Evolutionary conservation across 2,329 filamentous ascomycete genomes (phyloP).

Genomic region (Colletotrichum sp.): DNA sequence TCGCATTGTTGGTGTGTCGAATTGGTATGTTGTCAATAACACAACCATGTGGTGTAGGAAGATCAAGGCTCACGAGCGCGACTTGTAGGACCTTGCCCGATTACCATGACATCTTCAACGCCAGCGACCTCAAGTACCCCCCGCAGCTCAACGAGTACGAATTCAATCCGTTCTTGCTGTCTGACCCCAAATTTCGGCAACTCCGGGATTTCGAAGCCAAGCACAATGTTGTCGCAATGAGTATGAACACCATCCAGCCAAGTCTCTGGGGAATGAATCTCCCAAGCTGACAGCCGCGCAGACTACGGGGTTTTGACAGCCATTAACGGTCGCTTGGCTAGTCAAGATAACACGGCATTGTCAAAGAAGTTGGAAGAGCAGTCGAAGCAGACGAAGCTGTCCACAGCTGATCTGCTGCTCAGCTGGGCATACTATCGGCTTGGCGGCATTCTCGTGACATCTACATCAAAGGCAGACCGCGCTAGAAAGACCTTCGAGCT

Average conservation of each 20-base stretch:
- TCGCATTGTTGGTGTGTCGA: neutral
- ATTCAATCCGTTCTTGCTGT: neutral
- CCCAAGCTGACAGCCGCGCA: neutral
- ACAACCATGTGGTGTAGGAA: too few relatives aligned
- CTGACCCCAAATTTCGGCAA: neutral
- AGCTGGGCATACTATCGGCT: neutral
- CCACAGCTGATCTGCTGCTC: neutral
- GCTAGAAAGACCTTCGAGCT: neutral
- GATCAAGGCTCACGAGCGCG: neutral
- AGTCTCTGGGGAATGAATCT: neutral
- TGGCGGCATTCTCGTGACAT: neutral
- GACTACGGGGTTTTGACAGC: neutral
- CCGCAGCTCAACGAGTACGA: neutral
- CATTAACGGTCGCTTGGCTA: neutral
- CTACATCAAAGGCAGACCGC: neutral
- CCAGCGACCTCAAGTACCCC: neutral
- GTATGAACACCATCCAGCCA: neutral
- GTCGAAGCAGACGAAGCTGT: neutral
- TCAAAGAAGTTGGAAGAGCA: neutral
- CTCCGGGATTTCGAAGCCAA: neutral
- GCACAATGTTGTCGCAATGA: neutral
- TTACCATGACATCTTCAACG: neutral
- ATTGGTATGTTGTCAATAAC: neutral
- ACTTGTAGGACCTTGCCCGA: neutral
- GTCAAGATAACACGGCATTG: neutral